A percentile compares a stretch with the other conserved stretches of the same genome.
Conservation (phyloP, 2,329 filamentous ascomycete species). For the Verruconis gallopava region DNA sequence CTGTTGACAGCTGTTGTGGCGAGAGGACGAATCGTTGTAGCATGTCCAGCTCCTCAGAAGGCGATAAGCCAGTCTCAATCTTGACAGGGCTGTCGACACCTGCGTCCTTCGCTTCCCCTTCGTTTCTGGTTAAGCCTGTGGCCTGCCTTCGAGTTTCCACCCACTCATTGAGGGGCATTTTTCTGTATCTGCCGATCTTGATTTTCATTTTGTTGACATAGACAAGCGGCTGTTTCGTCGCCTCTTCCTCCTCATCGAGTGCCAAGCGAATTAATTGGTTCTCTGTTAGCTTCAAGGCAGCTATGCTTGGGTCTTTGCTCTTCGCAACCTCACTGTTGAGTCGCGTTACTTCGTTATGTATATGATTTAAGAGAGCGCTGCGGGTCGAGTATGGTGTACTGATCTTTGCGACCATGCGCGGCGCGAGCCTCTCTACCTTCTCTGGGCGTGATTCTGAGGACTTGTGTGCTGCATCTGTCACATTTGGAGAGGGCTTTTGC, state of each 20-base stretch:
- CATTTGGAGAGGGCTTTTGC: constrained; percentile 12
- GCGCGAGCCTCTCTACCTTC: constrained; percentile 42
- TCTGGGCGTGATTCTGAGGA: constrained; percentile 26
- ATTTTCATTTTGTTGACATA: constrained; percentile 81
- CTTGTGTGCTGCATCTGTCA: constrained; percentile 6
- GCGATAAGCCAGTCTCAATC: constrained; percentile 53
- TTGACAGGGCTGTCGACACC: constrained; percentile 11
- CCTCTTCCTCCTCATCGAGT: constrained; percentile 66
- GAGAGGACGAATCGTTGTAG: constrained; percentile 51
- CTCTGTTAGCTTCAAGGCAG: constrained; percentile 45
- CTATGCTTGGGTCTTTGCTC: constrained; percentile 36
- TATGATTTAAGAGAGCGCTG: constrained; percentile 37
- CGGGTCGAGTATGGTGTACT: constrained; percentile 23
- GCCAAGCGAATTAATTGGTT: constrained; percentile 56
- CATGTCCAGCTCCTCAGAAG: constrained; percentile 54
- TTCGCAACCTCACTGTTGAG: constrained; percentile 52
- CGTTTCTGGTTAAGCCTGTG: constrained; percentile 7
- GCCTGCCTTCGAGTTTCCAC: constrained; percentile 35
- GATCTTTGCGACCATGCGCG: constrained; percentile 45
- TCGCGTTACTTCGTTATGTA: constrained; percentile 53
- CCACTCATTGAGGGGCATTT: constrained; percentile 64
- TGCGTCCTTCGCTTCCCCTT: not conserved
- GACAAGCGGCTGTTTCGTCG: constrained; percentile 50
- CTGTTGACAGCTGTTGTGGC: constrained; percentile 47
- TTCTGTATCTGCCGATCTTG: constrained; percentile 60